Percentiles rank a stretch among this genome's conserved stretches.
These are phyloP conservation scores for Mortierella sp. DNA, from an alignment of 371 early-diverging fungal species.

Conservation along the genomic window DNA sequence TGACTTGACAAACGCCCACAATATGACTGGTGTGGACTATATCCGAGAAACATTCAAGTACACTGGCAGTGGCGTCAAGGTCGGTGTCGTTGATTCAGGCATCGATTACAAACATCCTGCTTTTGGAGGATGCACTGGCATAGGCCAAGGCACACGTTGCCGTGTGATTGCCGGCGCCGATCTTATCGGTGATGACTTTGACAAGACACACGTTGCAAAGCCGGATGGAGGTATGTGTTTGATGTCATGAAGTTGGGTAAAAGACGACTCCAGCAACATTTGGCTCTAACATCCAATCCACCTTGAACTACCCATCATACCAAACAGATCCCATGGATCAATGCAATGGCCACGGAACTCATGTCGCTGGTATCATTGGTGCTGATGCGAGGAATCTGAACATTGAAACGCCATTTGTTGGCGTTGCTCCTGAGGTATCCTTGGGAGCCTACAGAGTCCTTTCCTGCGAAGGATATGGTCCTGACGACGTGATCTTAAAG, in stretches of 20 bases:
- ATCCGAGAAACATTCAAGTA: slow-evolving; percentile 58
- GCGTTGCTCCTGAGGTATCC: slow-evolving; percentile 73
- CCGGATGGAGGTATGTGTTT: too few relatives aligned
- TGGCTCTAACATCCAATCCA: too few relatives aligned
- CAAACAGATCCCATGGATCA: slow-evolving; percentile 60
- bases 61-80: slow-evolving; percentile 70
- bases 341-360: slow-evolving; percentile 71
- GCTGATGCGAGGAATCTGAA: slow-evolving; percentile 51
- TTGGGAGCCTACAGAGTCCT: slow-evolving; percentile 71
- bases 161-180: slow-evolving; percentile 58
- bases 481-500: too few relatives aligned
- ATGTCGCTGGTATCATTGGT: slow-evolving; percentile 70
- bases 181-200: slow-evolving; percentile 54
- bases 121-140: slow-evolving; percentile 60
- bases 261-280: too few relatives aligned
- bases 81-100: slow-evolving; percentile 66
- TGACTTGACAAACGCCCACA: slow-evolving; percentile 51
- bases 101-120: slow-evolving; percentile 66
- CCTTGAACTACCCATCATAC: too few relatives aligned
- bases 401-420: slow-evolving; percentile 52
- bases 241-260: too few relatives aligned
- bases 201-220: too few relatives aligned
- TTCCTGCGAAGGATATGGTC: too few relatives aligned
- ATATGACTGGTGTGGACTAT: slow-evolving; percentile 67
- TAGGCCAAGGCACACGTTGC: slow-evolving; percentile 54